Base-by-base conservation (phyloP, 2,329 filamentous ascomycete species). In the Diaporthe citri region DNA sequence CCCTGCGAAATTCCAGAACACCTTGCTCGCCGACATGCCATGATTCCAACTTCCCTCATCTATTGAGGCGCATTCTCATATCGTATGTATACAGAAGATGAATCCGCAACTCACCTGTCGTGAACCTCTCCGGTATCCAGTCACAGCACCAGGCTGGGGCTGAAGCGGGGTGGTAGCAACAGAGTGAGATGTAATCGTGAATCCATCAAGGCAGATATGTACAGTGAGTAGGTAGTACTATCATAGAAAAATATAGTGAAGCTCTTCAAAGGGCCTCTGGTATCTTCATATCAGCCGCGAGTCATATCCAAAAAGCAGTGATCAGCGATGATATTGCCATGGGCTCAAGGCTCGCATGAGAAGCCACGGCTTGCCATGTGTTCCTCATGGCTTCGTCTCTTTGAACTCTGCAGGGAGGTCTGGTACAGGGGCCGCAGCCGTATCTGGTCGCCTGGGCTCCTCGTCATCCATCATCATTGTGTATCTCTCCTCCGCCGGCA, bases 381-480 rank as follows among this genome's bases (percentile, higher is more conserved):
- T 41, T 6, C 60, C 8, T 64, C 46, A 72, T 43, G 71, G 48
- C 46, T 56, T 72, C 57, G 41, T 64, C 20, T 56, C 57, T 41
- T 72, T 64, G 36, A 31, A 28, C 9, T 48, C 70, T 25, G 57
- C n/a, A 9, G 71, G 71, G 22, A 72, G 17, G 20, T 28, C 13
- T 34, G 57, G 70, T 25, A 71, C 31, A 5, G 69, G 69, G 17
- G 28, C 57, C 15, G 31, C 34, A n/a, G 59, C 25, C n/a, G 34
- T 12, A n/a, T 72, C 71, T 48, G 71, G 71, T 34, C 83, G 81
- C 62, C 87, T 82, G 13, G 87, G 87, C 77, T 82, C 83, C 80
- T 89, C 85, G 72, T 89, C 87, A 51, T 86, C 85, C 83, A 88
- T 86, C 87, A 89, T 89, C 80, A 88, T 83, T 39, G 83, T 83